Evolutionary conservation across 441 rosid genomes (phyloP), one percentile per base, ranked within the genome.

Genomic region (Eutrema salsugineum): DNA sequence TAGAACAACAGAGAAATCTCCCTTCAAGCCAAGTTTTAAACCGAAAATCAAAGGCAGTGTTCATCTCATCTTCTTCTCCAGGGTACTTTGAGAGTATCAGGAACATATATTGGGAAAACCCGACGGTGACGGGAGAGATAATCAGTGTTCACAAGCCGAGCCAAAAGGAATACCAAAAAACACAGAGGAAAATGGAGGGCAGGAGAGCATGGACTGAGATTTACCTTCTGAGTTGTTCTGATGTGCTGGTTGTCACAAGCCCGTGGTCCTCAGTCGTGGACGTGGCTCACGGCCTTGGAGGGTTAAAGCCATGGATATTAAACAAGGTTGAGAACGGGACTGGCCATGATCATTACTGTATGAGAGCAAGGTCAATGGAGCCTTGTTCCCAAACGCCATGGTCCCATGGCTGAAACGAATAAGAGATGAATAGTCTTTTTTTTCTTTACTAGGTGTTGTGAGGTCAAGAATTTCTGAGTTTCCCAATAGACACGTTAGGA

Each of bases 231-330:
- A 84, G 94, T 73, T 65, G 85, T 78, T 82, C 83, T 48, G 94
- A 88, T 43, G 66, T 38, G 53, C 68, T 47, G 57, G 59, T 92
- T 69, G 78, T 88, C 75, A 90, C 97, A n/a, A 88, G 93, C 73
- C 64, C 88, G 0, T 81, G 89, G 90, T 88, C 93, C 19, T 87
- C 94, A 10, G 86, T 88, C 56, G 89, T 89, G 17, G 87, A 90
- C 39, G 91, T 87, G 27, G 91, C 93, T 79, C 89, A 90, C 71
- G 90, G 91, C 66, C 89, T 87, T 39, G 94, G 87, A 73, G 91
- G 96, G 56, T 70, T 82, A 77, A 86, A 68, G 78, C 90, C 96
- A 32, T 88, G 97, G 96, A 86, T 92, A 63, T 83, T 92, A 12
- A 67, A 35, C 76, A 87, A 85, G 78, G 77, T 87, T 5, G 89